Percentiles rank a stretch among this genome's conserved stretches.
Conservation (phyloP, 805 yeast species). For the Lipomyces kockii region DNA sequence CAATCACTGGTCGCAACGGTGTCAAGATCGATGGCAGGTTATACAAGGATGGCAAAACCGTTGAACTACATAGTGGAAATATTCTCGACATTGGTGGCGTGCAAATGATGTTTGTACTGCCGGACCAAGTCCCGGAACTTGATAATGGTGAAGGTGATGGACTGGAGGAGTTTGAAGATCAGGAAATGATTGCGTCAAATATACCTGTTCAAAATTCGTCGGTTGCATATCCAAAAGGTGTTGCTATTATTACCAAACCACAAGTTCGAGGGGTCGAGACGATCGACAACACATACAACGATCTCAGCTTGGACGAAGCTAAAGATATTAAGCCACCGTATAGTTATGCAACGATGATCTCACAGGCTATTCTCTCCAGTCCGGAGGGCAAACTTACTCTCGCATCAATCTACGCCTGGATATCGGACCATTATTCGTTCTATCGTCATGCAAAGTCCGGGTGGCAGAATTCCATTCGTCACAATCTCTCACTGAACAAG, state of each 20-base stretch:
- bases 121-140: slow-evolving; percentile 55
- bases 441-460: slow-evolving; percentile 92
- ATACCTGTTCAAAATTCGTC: slow-evolving; percentile 28
- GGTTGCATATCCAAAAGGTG: slow-evolving; percentile 49
- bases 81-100: slow-evolving; percentile 94
- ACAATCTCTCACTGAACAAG: slow-evolving; percentile 89
- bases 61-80: slow-evolving; percentile 77
- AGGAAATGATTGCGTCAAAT: slow-evolving; percentile 15
- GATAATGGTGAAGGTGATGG: slow-evolving; percentile 20
- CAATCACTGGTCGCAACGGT: slow-evolving; percentile 88
- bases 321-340: slow-evolving; percentile 95
- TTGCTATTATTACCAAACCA: slow-evolving; percentile 50
- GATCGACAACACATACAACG: slow-evolving; percentile 45
- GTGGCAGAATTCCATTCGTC: slow-evolving; percentile 98
- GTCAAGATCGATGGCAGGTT: slow-evolving; percentile 81
- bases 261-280: slow-evolving; percentile 47
- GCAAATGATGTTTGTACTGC: slow-evolving; percentile 98
- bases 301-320: slow-evolving; percentile 82
- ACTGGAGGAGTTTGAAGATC: slow-evolving; percentile 22
- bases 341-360: slow-evolving; percentile 96
- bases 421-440: slow-evolving; percentile 83
- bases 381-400: slow-evolving; percentile 85
- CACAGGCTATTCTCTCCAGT: slow-evolving; percentile 91
- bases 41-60: slow-evolving; percentile 49
- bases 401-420: slow-evolving; percentile 92